These are phyloP conservation scores for Trichosanthes truncata DNA, from an alignment of 306 rosid species.

Conservation along the genomic window DNA sequence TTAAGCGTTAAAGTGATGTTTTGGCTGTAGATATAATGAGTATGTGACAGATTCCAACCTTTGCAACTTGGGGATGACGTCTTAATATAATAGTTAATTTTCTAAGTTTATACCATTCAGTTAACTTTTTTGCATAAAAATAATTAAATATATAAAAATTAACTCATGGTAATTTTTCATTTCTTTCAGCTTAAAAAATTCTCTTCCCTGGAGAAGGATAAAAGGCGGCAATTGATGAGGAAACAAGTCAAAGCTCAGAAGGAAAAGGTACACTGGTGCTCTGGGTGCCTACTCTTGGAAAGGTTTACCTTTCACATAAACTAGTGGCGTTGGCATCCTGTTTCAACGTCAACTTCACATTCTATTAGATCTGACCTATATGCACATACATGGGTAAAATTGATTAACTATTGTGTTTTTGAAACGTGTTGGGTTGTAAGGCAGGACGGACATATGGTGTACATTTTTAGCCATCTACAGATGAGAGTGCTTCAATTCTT, in stretches of 20 bases:
- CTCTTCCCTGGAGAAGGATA: constrained; percentile 68
- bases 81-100: background rate
- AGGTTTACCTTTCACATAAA: background rate
- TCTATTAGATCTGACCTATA: background rate
- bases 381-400: background rate
- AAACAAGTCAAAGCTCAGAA: constrained; percentile 33
- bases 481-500: background rate
- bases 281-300: constrained; percentile 6
- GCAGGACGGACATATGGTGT: background rate
- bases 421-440: background rate
- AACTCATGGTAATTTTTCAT: background rate
- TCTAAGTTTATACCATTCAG: background rate
- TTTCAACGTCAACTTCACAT: background rate
- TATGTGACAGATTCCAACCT: background rate
- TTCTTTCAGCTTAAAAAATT: constrained; percentile 48
- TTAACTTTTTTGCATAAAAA: background rate
- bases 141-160: background rate
- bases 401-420: background rate
- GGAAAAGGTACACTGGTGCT: constrained; percentile 41
- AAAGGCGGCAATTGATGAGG: constrained; percentile 68
- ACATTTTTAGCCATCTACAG: background rate
- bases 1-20: background rate
- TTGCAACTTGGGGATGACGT: background rate
- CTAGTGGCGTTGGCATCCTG: background rate
- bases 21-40: background rate